Base-by-base conservation (phyloP, 129 eudicot species). In the Oenanthe sinensis region DNA sequence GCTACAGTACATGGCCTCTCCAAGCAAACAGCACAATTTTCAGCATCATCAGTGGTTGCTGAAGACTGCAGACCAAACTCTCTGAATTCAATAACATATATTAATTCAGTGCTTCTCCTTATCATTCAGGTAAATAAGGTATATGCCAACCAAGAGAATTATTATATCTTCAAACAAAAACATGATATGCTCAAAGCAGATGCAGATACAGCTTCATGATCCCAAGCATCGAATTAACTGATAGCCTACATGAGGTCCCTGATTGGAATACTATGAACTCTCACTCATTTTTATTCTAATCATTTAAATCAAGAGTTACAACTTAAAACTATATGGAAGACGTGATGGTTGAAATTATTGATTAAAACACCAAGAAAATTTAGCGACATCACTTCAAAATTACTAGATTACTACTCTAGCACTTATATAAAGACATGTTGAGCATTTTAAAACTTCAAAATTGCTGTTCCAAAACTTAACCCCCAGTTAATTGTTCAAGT, bases 1-100 rank as follows among this genome's bases (percentile, higher is more conserved):
- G 97, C 97, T 55, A 96, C 97, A 80, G 90, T 80, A 78, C 99
- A 96, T 19, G 91, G 80, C 85, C 99, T 88, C 83, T 96, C 97
- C 78, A 96, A 81, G 86, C 97, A 96, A 77, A 96, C 97, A 49
- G 97, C 97, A 85, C 99, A 96, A 68, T 82, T 83, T 69, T 92
- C 97, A 39, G 92, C 79, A 50, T 96, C 99, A 75, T 92, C 95
- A 48, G 87, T 80, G 74, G 87, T 85, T 68, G 88, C 83, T 22
- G 90, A 85, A 58, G 85, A 83, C 81, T 87, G 94, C 88, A 92
- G 84, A 71, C 99, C 97, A 77, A 81, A 88, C 70, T 95, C 99
- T 84, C 99, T 95, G 94, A 86, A 80, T 10, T 69, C 7, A 60
- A 60, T 42, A 24, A 24, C 63, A 54, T 42, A 71, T 4, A 7